Conservation (phyloP, 495 filamentous ascomycete species). For the Aspergillus steynii region DNA sequence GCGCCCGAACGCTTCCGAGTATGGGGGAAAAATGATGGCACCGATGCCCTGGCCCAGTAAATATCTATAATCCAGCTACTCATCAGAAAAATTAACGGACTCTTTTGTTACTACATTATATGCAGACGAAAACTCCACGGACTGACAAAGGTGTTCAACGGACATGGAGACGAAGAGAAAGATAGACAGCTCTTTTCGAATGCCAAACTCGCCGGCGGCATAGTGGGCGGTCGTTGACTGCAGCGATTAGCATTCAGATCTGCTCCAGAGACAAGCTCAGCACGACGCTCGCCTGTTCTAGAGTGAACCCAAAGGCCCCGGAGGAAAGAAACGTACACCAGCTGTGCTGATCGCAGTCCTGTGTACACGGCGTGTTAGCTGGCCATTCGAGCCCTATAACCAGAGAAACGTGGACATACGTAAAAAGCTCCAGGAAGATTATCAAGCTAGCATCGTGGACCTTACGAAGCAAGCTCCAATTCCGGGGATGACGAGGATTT, state of each 20-base stretch:
- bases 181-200: slow-evolving; percentile 31
- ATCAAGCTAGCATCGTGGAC: slow-evolving; percentile 36
- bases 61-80: slow-evolving; percentile 31
- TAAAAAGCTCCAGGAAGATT: slow-evolving; percentile 42
- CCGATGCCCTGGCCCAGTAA: slow-evolving; percentile 51
- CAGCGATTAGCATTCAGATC: slow-evolving; percentile 8
- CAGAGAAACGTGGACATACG: slow-evolving; percentile 26
- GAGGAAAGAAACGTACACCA: slow-evolving; percentile 29
- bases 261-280: neutral
- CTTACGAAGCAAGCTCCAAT: slow-evolving; percentile 39
- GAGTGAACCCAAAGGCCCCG: neutral
- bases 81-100: slow-evolving; percentile 1
- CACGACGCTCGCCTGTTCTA: neutral
- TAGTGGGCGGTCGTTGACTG: slow-evolving; percentile 37
- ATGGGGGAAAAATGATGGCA: slow-evolving; percentile 52
- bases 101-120: neutral
- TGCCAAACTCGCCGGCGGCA: slow-evolving; percentile 32
- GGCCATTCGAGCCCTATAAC: neutral
- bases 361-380: slow-evolving; percentile 1
- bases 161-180: slow-evolving; percentile 44
- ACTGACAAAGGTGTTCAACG: slow-evolving; percentile 4
- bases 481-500: slow-evolving; percentile 41
- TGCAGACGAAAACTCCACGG: slow-evolving; percentile 4
- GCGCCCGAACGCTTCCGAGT: slow-evolving; percentile 53
- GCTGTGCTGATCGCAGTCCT: slow-evolving; percentile 45